Conservation (phyloP, 495 filamentous ascomycete species). For the Bryoglossum gracile region DNA sequence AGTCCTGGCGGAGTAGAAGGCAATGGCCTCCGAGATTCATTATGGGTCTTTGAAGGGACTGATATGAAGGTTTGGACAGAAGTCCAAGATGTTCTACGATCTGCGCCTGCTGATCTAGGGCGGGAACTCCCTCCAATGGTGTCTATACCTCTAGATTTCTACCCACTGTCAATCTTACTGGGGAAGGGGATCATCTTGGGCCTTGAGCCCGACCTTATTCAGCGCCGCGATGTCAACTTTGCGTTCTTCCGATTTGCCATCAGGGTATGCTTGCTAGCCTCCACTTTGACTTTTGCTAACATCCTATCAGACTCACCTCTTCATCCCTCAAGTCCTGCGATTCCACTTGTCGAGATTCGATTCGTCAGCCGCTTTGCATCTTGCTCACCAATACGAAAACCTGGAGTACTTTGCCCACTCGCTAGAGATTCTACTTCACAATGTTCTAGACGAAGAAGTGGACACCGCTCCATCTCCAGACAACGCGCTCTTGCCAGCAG, state of each 20-base stretch:
- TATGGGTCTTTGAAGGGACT: constrained; percentile 90
- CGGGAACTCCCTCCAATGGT: constrained; percentile 58
- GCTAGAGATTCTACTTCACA: constrained; percentile 85
- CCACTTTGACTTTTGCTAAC: neutral
- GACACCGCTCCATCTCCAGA: constrained; percentile 63
- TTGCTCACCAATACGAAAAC: constrained; percentile 75
- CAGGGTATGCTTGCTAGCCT: constrained; percentile 44
- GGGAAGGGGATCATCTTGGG: constrained; percentile 84
- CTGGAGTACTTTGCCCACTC: constrained; percentile 89
- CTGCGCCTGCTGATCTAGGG: constrained; percentile 49
- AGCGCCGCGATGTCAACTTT: constrained; percentile 83
- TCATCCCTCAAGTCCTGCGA: constrained; percentile 79
- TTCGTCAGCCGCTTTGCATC: constrained; percentile 61
- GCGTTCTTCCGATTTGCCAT: constrained; percentile 79
- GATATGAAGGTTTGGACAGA: constrained; percentile 82
- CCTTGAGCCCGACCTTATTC: constrained; percentile 84
- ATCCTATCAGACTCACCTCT: constrained; percentile 66
- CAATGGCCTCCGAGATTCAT: constrained; percentile 66
- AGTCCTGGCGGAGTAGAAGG: constrained; percentile 18
- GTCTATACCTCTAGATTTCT: constrained; percentile 73
- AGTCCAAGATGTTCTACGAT: constrained; percentile 75
- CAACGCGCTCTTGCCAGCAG: constrained; percentile 72
- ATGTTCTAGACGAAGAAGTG: constrained; percentile 90
- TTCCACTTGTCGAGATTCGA: constrained; percentile 66
- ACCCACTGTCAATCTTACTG: constrained; percentile 79